phyloP scores from a whole-genome alignment of 805 yeast genomes.

The Candida piceae region DNA sequence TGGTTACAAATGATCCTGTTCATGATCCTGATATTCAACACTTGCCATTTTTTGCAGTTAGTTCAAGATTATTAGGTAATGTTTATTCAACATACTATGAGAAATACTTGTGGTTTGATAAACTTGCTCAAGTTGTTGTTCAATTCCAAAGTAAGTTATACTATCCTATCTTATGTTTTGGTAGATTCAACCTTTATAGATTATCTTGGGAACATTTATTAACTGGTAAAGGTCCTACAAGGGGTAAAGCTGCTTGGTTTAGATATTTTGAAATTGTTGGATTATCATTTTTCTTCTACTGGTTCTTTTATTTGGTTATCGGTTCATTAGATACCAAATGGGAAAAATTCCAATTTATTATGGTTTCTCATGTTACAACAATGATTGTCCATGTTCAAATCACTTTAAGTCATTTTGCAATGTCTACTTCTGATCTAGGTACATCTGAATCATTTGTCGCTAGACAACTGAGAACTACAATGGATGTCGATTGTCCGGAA shows the following conservation, averaged over 20 bases:
- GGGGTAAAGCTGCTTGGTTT: slow-evolving; percentile 84
- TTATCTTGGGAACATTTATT: slow-evolving; percentile 75
- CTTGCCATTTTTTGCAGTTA: slow-evolving; percentile 85
- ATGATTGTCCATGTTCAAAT: slow-evolving; percentile 95
- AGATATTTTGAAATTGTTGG: slow-evolving; percentile 75
- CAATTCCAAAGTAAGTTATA: slow-evolving; percentile 65
- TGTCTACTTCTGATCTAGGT: slow-evolving; percentile 87
- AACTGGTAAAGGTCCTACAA: slow-evolving; percentile 70
- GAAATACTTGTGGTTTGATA: slow-evolving; percentile 60
- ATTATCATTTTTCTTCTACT: slow-evolving; percentile 61
- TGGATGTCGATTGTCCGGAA: slow-evolving; percentile 92
- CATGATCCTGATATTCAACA: slow-evolving; percentile 96
- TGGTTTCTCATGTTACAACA: slow-evolving; percentile 74
- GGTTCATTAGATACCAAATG: slow-evolving; percentile 47
- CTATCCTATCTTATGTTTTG: slow-evolving; percentile 76
- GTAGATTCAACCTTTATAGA: slow-evolving; percentile 79
- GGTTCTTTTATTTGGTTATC: slow-evolving; percentile 73
- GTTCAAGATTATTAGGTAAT: slow-evolving; percentile 59
- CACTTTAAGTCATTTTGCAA: slow-evolving; percentile 85
- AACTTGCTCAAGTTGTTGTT: slow-evolving; percentile 51
- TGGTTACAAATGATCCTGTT: slow-evolving; percentile 86
- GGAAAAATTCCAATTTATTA: slow-evolving; percentile 52
- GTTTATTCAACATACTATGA: slow-evolving; percentile 81
- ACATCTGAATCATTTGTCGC: slow-evolving; percentile 72
- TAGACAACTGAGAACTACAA: slow-evolving; percentile 82